phyloP scores from a whole-genome alignment of 345 rosid genomes.

The Citrus hindsii region DNA sequence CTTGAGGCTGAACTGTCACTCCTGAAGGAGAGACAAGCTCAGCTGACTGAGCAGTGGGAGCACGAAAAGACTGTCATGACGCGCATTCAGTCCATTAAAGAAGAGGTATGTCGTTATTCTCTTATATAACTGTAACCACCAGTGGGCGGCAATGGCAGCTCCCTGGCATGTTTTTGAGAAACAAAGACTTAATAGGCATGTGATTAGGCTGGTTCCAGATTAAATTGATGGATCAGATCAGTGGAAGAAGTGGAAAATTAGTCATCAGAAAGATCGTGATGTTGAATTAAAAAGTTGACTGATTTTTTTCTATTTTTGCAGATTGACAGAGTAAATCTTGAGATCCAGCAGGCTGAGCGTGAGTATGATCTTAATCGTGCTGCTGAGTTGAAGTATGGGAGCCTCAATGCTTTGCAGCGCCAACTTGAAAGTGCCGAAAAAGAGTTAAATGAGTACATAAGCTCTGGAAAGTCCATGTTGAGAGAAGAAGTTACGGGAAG shows the following conservation, averaged over 20 bases:
- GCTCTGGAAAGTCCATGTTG: slow-evolving; percentile 93
- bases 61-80: slow-evolving; percentile 98
- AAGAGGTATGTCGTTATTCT: slow-evolving; percentile 50
- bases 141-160: not conserved
- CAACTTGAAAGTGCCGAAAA: slow-evolving; percentile 83
- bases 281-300: not conserved
- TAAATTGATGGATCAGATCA: not conserved
- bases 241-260: not conserved
- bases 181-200: not conserved
- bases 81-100: slow-evolving; percentile 89
- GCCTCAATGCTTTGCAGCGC: slow-evolving; percentile 82
- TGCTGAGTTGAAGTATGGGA: slow-evolving; percentile 95
- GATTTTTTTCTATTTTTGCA: slow-evolving; percentile 21
- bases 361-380: slow-evolving; percentile 99
- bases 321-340: slow-evolving; percentile 94
- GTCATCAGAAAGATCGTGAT: not conserved
- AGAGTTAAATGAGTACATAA: slow-evolving; percentile 83
- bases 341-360: slow-evolving; percentile 98
- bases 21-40: slow-evolving; percentile 78
- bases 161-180: not conserved
- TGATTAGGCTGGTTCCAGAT: not conserved
- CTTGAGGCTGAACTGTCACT: slow-evolving; percentile 75
- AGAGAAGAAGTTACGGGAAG: slow-evolving; percentile 95
- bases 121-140: not conserved
- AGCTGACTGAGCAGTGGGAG: slow-evolving; percentile 95